Percentiles rank a stretch among this genome's conserved stretches.
These are phyloP conservation scores for Fusarium sp. DNA, from an alignment of 2,329 filamentous ascomycete genomes.

Conservation along the genomic window DNA sequence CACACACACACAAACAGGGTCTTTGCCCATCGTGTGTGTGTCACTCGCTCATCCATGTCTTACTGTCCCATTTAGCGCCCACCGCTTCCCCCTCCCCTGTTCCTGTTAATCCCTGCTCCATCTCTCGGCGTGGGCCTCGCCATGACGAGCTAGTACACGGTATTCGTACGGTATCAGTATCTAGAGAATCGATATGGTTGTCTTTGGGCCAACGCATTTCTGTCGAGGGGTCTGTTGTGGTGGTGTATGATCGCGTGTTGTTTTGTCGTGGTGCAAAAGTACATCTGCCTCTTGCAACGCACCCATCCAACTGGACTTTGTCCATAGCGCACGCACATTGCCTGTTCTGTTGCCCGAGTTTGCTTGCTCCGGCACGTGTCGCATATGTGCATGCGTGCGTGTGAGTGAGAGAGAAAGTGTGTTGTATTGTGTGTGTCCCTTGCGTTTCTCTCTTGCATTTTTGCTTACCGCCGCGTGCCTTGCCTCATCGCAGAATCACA, in stretches of 20 bases:
- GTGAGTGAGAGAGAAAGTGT: constrained; percentile 3
- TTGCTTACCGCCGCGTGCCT: constrained; percentile 7
- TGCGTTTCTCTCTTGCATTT: constrained; percentile 12
- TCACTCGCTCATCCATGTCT: constrained; percentile 43
- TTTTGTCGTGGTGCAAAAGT: constrained; percentile 10
- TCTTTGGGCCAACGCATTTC: constrained; percentile 12
- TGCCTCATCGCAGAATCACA: constrained; percentile 20
- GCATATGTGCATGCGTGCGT: constrained; percentile 10
- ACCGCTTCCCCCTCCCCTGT: constrained; percentile 32
- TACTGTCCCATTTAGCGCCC: constrained; percentile 41
- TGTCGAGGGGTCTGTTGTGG: constrained; percentile 8
- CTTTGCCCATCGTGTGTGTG: constrained; percentile 35
- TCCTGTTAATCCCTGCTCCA: constrained; percentile 33
- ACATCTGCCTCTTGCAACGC: constrained; percentile 8
- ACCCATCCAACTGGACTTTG: background rate
- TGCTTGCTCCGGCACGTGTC: constrained; percentile 22
- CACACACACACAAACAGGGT: constrained; percentile 28
- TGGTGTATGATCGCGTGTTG: constrained; percentile 14
- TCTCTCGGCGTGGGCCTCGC: constrained; percentile 25
- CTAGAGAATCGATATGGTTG: constrained; percentile 19
- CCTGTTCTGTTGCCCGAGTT: background rate
- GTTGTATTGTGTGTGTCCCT: constrained; percentile 23
- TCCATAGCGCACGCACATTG: constrained; percentile 27
- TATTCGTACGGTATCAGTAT: constrained; percentile 24
- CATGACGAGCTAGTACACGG: constrained; percentile 39